phyloP scores from a whole-genome alignment of 345 rosid genomes.

The Conringia planisiliqua region DNA sequence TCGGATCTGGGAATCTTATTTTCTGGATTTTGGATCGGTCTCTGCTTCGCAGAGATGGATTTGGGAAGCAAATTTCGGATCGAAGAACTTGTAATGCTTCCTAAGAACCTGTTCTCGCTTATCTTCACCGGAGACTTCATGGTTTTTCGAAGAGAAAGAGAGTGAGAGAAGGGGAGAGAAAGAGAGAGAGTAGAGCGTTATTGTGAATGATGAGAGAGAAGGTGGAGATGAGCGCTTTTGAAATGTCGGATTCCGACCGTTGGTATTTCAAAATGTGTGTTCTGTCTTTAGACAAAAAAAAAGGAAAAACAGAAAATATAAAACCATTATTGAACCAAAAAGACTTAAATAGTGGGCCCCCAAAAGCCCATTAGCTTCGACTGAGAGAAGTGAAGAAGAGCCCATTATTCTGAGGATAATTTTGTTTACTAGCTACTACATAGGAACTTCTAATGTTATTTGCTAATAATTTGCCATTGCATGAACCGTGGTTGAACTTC shows the following conservation, averaged over 20 bases:
- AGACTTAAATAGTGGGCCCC: not conserved
- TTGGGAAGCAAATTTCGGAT: conserved; percentile 61
- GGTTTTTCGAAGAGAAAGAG: not conserved
- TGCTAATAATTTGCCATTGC: not conserved
- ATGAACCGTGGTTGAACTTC: too few species aligned
- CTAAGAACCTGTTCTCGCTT: conserved; percentile 41
- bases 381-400: not conserved
- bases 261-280: not conserved
- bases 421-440: not conserved
- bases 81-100: conserved; percentile 53
- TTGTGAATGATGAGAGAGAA: not conserved
- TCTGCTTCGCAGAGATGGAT: conserved; percentile 56
- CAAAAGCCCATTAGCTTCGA: not conserved
- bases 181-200: not conserved
- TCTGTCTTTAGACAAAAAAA: not conserved
- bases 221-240: not conserved
- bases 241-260: conserved; percentile 29
- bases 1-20: conserved; percentile 33
- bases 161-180: not conserved
- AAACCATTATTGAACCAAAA: not conserved
- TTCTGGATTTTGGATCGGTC: conserved; percentile 11
- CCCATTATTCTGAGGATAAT: not conserved
- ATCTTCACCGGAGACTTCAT: conserved; percentile 30
- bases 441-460: not conserved
- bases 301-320: not conserved